These are phyloP conservation scores for Pleurotus eryngii DNA, from an alignment of 768 basidiomycete species.

Conservation along the genomic window DNA sequence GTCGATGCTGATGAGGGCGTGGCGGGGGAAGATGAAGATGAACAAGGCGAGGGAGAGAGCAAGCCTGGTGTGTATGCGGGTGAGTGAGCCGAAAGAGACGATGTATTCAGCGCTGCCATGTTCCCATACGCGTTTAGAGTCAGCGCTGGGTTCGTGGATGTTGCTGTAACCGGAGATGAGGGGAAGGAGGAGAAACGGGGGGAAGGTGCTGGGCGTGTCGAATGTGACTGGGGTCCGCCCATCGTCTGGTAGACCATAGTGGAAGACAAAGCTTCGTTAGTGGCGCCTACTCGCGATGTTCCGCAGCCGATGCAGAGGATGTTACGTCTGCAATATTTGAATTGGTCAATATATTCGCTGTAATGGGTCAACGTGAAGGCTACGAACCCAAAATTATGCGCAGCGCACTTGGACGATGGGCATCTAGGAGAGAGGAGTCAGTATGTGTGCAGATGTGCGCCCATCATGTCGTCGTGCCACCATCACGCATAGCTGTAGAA, in stretches of 20 bases:
- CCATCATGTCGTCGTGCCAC: neutral
- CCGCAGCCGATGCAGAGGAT: conserved; percentile 76
- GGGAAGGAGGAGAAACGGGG: conserved; percentile 27
- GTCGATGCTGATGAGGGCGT: conserved; percentile 34
- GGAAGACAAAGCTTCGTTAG: conserved; percentile 19
- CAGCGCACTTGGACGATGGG: conserved; percentile 62
- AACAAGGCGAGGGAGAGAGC: conserved; percentile 22
- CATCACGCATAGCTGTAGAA: neutral
- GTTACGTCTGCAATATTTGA: conserved; percentile 66
- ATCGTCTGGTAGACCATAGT: conserved; percentile 26
- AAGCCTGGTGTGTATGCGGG: conserved; percentile 13
- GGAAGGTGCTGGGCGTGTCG: conserved; percentile 22
- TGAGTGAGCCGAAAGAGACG: too few relatives aligned
- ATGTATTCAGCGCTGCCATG: too few relatives aligned
- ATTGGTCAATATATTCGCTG: conserved; percentile 20
- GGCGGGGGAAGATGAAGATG: conserved; percentile 9
- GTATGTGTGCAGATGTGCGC: neutral
- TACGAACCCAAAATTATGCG: conserved; percentile 84
- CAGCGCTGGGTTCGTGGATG: conserved; percentile 14
- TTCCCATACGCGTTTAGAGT: neutral
- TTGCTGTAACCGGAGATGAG: conserved; percentile 10
- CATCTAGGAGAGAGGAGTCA: conserved; percentile 47
- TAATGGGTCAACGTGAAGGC: conserved; percentile 3
- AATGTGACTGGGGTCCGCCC: conserved; percentile 7
- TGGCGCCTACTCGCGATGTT: conserved; percentile 43